Conservation (phyloP, 768 basidiomycete species). For the Termitomyces heimii region DNA sequence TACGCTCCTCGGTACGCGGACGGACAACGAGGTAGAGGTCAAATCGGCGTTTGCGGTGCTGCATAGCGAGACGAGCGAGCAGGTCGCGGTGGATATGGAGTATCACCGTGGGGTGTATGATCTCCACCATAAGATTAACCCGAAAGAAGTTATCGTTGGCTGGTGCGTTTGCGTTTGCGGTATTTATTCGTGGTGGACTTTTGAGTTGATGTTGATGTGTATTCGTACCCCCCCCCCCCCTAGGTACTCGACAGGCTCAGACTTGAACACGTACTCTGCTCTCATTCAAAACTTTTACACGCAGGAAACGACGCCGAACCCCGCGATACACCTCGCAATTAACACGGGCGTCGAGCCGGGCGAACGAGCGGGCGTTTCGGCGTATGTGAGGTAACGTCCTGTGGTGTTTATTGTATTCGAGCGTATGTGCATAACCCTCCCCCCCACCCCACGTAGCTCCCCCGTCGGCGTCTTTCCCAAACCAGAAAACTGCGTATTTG, state of each 20-base stretch:
- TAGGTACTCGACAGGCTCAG: constrained; percentile 92
- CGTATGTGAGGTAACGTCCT: constrained; percentile 88
- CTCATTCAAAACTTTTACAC: constrained; percentile 98
- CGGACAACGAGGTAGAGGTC: constrained; percentile 65
- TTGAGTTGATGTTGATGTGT: too few species aligned
- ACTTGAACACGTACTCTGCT: constrained; percentile 90
- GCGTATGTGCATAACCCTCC: too few species aligned
- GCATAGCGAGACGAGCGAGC: constrained; percentile 87
- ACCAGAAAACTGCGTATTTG: constrained; percentile 92
- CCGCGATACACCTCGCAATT: constrained; percentile 86
- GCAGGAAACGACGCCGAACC: constrained; percentile 83
- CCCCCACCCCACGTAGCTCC: constrained; percentile 46
- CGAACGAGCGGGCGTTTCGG: constrained; percentile 69
- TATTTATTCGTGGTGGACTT: too few species aligned
- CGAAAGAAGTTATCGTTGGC: constrained; percentile 88
- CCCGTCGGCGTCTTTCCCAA: constrained; percentile 86
- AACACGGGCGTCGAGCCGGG: constrained; percentile 75
- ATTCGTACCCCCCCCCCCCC: too few species aligned
- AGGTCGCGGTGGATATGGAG: constrained; percentile 95
- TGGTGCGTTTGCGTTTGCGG: too few species aligned
- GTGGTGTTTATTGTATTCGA: too few species aligned
- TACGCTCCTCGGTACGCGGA: constrained; percentile 84
- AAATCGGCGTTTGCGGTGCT: constrained; percentile 86
- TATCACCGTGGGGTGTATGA: constrained; percentile 94
- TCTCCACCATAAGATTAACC: constrained; percentile 76